phyloP scores from a whole-genome alignment of 2,329 filamentous ascomycete species.

The Colletotrichum ledebouriae region DNA sequence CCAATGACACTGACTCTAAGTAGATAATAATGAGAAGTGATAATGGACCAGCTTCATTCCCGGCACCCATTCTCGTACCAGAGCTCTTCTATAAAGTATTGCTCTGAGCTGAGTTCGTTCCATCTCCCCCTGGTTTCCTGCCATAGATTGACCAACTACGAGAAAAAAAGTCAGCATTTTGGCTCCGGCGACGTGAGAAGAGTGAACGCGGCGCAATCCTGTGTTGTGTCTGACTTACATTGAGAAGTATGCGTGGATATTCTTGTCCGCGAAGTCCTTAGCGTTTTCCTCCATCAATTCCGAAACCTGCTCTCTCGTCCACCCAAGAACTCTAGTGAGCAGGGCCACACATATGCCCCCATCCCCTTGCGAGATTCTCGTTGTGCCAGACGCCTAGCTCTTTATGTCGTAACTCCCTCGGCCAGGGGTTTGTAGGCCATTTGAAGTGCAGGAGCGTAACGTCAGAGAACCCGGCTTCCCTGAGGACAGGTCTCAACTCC shows the following conservation, averaged over 20 bases:
- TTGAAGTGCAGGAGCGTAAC: slow-evolving; percentile 62
- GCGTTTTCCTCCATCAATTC: slow-evolving; percentile 45
- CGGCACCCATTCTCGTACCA: no score
- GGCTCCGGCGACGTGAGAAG: no score
- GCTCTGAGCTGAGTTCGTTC: not conserved
- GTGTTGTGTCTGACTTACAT: slow-evolving; percentile 14
- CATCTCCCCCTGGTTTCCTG: not conserved
- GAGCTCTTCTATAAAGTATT: not conserved
- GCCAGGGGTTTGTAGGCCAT: slow-evolving; percentile 66
- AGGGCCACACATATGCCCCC: slow-evolving; percentile 46
- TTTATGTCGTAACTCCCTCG: slow-evolving; percentile 63
- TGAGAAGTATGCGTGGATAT: slow-evolving; percentile 44
- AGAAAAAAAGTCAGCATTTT: not conserved
- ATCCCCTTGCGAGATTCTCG: slow-evolving; percentile 42
- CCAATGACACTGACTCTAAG: no score
- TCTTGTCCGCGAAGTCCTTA: slow-evolving; percentile 45
- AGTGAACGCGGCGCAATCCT: not conserved
- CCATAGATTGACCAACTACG: slow-evolving; percentile 2
- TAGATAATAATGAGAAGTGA: no score
- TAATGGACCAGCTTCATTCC: no score
- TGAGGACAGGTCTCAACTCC: slow-evolving; percentile 54
- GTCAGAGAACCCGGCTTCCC: slow-evolving; percentile 66
- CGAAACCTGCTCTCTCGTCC: slow-evolving; percentile 45
- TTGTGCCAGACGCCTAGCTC: slow-evolving; percentile 56
- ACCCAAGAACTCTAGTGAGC: slow-evolving; percentile 46